Base-by-base conservation (phyloP, 306 rosid genomes). In the Begonia loranthoides region DNA sequence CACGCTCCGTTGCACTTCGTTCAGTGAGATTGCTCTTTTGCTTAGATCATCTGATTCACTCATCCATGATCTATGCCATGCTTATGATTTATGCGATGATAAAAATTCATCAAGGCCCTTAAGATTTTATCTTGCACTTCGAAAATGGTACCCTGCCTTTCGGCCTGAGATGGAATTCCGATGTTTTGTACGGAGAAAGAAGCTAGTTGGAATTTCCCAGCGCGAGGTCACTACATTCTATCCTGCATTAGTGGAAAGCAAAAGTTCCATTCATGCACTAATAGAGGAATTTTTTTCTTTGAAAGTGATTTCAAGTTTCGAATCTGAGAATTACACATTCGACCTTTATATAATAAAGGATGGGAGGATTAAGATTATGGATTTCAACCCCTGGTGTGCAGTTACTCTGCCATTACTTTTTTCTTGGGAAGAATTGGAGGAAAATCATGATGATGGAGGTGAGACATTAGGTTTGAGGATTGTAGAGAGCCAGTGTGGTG, bases 301-400 rank as follows among this genome's bases (percentile, higher is more conserved):
- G 12, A 10, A 59, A 14, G 72, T 81, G 59, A 68, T 60, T 54
- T 41, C 41, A 2, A 51, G 48, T 54, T 79, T 88, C 58, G 88
- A 73, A 40, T 88, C 73, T 4, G 76, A 75, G 50, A 73, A 77
- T 48, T 84, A 74, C 73, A 69, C 93, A 13, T 84, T 79, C 52
- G 95, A 88, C 69, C 75, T 79, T 15, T 84, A 77, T 36, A 65
- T 81, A 55, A 79, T 76, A 0, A 70, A 50, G 14, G 74, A 76
- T 49, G 79, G 66, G 55, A 61, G 72, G 13, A 71, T 79, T 33
- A 87, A 76, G 76, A 52, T 84, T 15, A 51, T 87, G 71, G 94
- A 87, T 81, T 87, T 87, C 64, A 87, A 84, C 58, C 85, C 96
- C 0, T 79, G 88, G 94, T 79, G 87, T 12, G 81, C 73, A 53